phyloP scores from a whole-genome alignment of 2,329 filamentous ascomycete species.

The Ophioceras dolichostomum region DNA sequence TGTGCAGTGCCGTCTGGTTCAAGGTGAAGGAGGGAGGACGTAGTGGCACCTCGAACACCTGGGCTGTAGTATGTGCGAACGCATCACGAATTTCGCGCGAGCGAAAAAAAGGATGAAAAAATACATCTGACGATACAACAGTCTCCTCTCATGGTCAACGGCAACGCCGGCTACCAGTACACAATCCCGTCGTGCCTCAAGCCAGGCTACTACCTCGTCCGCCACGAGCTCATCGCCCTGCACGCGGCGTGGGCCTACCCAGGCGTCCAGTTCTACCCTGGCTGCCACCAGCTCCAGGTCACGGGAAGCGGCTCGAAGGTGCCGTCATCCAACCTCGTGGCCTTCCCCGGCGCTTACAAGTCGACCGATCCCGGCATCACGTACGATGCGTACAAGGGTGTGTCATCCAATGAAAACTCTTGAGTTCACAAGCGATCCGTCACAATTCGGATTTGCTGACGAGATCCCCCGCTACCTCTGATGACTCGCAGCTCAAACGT shows the following conservation, averaged over 20 bases:
- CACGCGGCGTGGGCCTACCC: constrained; percentile 34
- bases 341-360: constrained; percentile 22
- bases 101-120: too few relatives aligned
- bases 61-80: constrained; percentile 30
- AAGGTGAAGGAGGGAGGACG: constrained; percentile 38
- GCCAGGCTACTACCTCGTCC: constrained; percentile 43
- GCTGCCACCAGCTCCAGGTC: constrained; percentile 24
- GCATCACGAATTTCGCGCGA: too few relatives aligned
- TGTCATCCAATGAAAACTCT: background rate
- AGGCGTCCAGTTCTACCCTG: constrained; percentile 31
- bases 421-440: too few relatives aligned
- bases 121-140: too few relatives aligned
- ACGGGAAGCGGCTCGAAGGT: constrained; percentile 14
- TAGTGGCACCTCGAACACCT: constrained; percentile 34
- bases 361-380: background rate
- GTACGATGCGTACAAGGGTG: background rate
- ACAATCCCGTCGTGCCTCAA: constrained; percentile 40
- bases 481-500: background rate
- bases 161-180: constrained; percentile 26
- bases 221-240: constrained; percentile 44
- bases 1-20: constrained; percentile 38
- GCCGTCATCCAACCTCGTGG: constrained; percentile 14
- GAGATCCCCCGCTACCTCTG: background rate
- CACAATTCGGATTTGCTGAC: background rate
- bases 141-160: background rate